Evolutionary conservation across 139 green algal genomes (phyloP).

Genomic region (Zygnema circumcarinatum): DNA sequence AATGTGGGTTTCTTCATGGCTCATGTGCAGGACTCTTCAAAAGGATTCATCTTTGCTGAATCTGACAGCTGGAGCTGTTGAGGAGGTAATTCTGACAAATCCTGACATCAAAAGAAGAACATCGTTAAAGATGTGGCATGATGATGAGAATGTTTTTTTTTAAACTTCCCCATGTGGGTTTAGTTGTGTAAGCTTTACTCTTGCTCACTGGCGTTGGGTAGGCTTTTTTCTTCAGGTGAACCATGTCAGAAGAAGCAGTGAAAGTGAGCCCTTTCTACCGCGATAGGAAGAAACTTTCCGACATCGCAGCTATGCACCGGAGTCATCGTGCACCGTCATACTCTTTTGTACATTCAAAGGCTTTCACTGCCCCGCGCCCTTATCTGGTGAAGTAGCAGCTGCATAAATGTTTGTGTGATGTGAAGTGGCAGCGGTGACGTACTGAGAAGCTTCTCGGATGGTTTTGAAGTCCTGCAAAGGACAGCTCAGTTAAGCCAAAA

Average conservation of each 20-base stretch:
- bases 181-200: not conserved
- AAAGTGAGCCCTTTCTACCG: not conserved
- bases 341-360: too few species aligned
- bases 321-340: too few species aligned
- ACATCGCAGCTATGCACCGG: too few species aligned
- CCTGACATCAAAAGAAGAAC: not conserved
- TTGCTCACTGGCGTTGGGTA: not conserved
- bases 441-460: too few species aligned
- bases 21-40: not conserved
- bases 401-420: too few species aligned
- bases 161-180: not conserved
- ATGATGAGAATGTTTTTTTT: not conserved
- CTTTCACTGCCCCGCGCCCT: too few species aligned
- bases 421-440: too few species aligned
- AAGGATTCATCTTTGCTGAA: constrained; percentile 30
- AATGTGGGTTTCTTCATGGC: constrained; percentile 11
- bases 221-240: not conserved
- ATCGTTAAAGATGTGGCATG: not conserved
- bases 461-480: too few species aligned
- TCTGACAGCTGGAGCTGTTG: constrained; percentile 32
- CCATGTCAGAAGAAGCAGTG: not conserved
- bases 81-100: constrained; percentile 17
- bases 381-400: too few species aligned
- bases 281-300: too few species aligned
- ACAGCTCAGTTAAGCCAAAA: too few species aligned